A percentile compares a stretch with the other conserved stretches of the same genome.
Evolutionary conservation across 768 basidiomycete species (phyloP).

Genomic region (Cystoderma amianthinum): DNA sequence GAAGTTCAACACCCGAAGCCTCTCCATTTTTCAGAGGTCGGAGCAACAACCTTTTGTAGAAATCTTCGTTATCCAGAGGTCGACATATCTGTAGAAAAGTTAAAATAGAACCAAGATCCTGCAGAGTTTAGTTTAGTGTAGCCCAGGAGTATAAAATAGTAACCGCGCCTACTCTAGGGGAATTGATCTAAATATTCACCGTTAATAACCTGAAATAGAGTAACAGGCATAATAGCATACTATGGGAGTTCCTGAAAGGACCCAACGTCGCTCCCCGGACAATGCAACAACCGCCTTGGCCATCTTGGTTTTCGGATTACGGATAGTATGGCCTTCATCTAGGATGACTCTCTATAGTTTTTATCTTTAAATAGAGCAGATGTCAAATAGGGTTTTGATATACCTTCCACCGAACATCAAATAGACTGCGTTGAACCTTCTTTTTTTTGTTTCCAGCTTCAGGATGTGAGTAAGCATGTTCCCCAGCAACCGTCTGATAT

Average conservation of each 20-base stretch:
- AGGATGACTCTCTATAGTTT: conserved; percentile 69
- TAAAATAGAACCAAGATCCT: conserved; percentile 86
- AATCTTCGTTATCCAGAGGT: conserved; percentile 78
- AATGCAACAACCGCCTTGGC: conserved; percentile 59
- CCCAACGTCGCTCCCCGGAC: conserved; percentile 71
- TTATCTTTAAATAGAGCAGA: neutral
- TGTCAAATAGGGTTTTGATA: conserved; percentile 4
- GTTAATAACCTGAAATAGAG: conserved; percentile 3
- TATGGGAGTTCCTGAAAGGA: conserved; percentile 82
- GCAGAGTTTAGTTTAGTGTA: no score
- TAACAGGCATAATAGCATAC: conserved; percentile 34
- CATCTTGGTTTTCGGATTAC: conserved; percentile 86
- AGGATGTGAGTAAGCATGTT: no score
- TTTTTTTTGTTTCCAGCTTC: conserved; percentile 49
- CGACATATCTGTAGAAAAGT: conserved; percentile 81
- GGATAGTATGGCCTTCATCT: conserved; percentile 86
- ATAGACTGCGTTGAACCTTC: conserved; percentile 51
- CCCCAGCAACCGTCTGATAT: conserved; percentile 64
- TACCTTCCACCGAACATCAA: conserved; percentile 79
- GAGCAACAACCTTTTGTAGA: conserved; percentile 72
- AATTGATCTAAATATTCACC: conserved; percentile 54
- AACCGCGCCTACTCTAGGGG: conserved; percentile 45
- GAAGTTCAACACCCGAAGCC: conserved; percentile 58
- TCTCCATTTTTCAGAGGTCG: conserved; percentile 72
- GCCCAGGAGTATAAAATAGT: neutral